Evolutionary conservation across 208 protist species (phyloP), one percentile per base, ranked within the genome.

Genomic region (Leishmania lainsoni): DNA sequence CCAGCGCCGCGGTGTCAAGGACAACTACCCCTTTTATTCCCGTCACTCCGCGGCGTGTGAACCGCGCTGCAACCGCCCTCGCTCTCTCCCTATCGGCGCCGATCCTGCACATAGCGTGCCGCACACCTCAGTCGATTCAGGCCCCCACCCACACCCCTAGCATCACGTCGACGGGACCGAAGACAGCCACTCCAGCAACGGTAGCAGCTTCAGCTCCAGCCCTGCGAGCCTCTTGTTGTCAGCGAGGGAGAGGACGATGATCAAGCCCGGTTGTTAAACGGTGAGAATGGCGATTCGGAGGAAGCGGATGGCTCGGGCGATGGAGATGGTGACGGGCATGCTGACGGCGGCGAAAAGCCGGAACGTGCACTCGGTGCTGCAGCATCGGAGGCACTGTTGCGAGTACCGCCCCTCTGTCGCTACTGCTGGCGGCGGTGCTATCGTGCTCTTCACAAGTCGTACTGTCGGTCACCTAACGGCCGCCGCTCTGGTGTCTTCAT

Each of bases 381-480:
- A 71, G 66, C 29, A 71, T 22, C n/a, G 66, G 4, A 42, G 66
- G n/a, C 66, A 71, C 16, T 32, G 66, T n/a, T 32, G 32, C n/a
- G n/a, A 56, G 56, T 48, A 32, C 68, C 45, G 42, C 42, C 42
- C 42, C 42, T 45, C 42, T 45, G 42, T 45, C 42, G 42, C 42
- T 45, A 45, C 42, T 48, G 68, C 42, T 6, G 70, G 52, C 32
- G 29, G 22, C 2, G 16, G 3, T 32, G 61, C 32, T 3, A 48
- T 45, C 5, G 74, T 79, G 52, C 76, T 72, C n/a, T 29, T 83
- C 74, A 51, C 75, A n/a, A 79, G 74, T 56, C 72, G 58, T 52
- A 79, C n/a, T 56, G 80, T 68, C 6, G 80, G 59, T 2, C 66
- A 66, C 4, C 80, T 78, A 20, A 68, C 22, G 26, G 26, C 73